phyloP scores from a whole-genome alignment of 495 filamentous ascomycete genomes.

The Hypomontagnella monticulosa region DNA sequence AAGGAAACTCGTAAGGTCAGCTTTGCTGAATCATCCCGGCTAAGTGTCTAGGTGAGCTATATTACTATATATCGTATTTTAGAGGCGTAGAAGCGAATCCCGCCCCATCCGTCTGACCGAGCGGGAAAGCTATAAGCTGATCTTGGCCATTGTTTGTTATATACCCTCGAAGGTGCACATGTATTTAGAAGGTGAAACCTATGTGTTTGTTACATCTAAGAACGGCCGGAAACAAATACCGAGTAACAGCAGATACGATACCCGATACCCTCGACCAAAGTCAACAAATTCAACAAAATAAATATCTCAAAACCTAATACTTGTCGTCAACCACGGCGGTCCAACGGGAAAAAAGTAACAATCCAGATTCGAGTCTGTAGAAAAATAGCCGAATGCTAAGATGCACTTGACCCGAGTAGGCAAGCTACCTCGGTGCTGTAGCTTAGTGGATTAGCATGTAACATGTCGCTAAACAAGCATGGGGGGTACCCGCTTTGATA shows the following conservation, averaged over 20 bases:
- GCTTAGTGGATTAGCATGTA: slow-evolving; percentile 13
- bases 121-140: slow-evolving; percentile 8
- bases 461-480: slow-evolving; percentile 19
- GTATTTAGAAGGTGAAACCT: neutral
- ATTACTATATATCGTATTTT: neutral
- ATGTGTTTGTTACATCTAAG: neutral
- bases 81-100: neutral
- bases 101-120: slow-evolving; percentile 36
- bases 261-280: neutral
- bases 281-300: slow-evolving; percentile 4
- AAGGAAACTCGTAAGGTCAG: too few species aligned
- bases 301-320: slow-evolving; percentile 6
- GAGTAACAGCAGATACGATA: neutral
- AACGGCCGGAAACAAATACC: neutral
- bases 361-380: slow-evolving; percentile 16
- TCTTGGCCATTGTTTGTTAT: slow-evolving; percentile 16
- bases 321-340: slow-evolving; percentile 32
- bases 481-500: slow-evolving; percentile 8
- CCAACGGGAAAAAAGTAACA: slow-evolving; percentile 36
- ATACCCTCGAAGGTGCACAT: neutral
- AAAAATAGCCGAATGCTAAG: slow-evolving; percentile 40
- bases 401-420: slow-evolving; percentile 16
- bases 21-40: too few species aligned
- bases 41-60: too few species aligned
- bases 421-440: slow-evolving; percentile 23